Percentiles rank a stretch among this genome's conserved stretches.
These are phyloP conservation scores for Magnaporthales sp. DNA, from an alignment of 2,329 filamentous ascomycete species.

Conservation along the genomic window DNA sequence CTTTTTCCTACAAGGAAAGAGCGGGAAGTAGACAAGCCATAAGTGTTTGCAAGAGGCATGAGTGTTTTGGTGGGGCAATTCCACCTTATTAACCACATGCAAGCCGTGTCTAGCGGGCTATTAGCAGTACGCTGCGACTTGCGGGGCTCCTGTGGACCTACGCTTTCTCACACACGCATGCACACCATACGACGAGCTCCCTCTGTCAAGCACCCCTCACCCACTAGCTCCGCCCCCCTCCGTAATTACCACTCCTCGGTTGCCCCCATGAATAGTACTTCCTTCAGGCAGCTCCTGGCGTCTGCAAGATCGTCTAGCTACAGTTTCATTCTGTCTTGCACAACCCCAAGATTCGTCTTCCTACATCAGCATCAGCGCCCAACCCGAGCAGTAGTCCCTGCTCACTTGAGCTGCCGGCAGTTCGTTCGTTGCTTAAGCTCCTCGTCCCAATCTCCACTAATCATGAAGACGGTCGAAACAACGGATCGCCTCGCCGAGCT, in stretches of 20 bases:
- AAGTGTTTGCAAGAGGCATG: not conserved
- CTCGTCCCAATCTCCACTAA: not conserved
- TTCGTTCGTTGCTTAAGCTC: not conserved
- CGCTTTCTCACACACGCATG: not conserved
- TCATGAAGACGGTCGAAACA: slow-evolving; percentile 74
- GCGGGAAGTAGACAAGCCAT: not conserved
- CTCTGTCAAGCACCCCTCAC: not conserved
- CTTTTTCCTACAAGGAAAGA: not conserved
- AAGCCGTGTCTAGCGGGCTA: not conserved
- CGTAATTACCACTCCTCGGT: not conserved
- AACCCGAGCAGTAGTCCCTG: not conserved
- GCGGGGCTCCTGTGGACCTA: not conserved
- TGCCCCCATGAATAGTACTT: not conserved
- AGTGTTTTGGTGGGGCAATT: not conserved
- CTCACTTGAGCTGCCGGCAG: not conserved
- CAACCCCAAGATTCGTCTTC: not conserved
- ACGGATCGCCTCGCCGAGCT: slow-evolving; percentile 66
- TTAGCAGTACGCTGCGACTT: not conserved
- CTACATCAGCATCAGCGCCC: not conserved
- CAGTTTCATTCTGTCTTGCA: not conserved
- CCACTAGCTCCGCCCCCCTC: not conserved
- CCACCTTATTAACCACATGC: too few relatives aligned
- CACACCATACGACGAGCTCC: not conserved
- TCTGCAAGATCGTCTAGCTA: not conserved
- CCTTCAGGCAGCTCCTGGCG: not conserved